Conservation (phyloP, 2,329 filamentous ascomycete species). For the Trichoderma simmonsii region DNA sequence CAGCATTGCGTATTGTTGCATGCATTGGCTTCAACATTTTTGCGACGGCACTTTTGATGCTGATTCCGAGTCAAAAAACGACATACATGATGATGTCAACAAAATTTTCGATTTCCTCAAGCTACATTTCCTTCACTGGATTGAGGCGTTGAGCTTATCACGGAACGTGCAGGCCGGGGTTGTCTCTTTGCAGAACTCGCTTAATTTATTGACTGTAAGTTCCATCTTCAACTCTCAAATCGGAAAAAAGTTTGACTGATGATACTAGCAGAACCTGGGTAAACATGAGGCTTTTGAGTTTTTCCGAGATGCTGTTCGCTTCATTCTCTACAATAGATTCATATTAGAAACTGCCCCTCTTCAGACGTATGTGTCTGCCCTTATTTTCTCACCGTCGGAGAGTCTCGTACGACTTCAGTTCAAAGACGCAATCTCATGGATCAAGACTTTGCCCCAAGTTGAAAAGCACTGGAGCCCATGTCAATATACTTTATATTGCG, state of each 20-base stretch:
- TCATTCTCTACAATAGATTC: neutral
- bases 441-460: neutral
- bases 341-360: slow-evolving; percentile 8
- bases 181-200: neutral
- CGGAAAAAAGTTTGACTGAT: too few species aligned
- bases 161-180: neutral
- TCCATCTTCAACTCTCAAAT: neutral
- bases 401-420: slow-evolving; percentile 13
- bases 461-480: slow-evolving; percentile 8
- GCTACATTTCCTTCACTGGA: neutral
- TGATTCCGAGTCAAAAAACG: neutral
- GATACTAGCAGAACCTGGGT: too few species aligned
- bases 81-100: neutral
- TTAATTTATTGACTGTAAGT: neutral
- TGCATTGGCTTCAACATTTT: slow-evolving; percentile 24
- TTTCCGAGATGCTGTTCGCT: slow-evolving; percentile 9
- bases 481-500: neutral
- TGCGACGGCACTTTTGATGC: neutral
- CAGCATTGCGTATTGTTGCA: slow-evolving; percentile 20
- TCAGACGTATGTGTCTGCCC: slow-evolving; percentile 10
- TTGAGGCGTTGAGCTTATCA: neutral
- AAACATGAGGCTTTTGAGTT: too few species aligned
- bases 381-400: neutral
- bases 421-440: slow-evolving; percentile 3
- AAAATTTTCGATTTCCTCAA: neutral